These are phyloP conservation scores for Secale cereale DNA, from an alignment of 176 grass and related monocot genomes.

Conservation along the genomic window DNA sequence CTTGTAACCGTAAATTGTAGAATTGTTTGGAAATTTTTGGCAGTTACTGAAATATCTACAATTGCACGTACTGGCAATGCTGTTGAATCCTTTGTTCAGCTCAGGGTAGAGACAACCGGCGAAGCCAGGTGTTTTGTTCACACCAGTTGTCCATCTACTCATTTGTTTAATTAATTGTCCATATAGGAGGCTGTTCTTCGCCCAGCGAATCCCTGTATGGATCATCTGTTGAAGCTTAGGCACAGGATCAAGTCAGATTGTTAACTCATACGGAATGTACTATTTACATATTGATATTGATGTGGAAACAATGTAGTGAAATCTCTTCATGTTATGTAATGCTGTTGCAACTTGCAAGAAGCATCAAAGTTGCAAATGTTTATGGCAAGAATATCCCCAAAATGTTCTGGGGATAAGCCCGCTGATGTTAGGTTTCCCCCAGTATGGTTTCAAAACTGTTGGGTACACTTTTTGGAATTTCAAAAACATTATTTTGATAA, in stretches of 20 bases:
- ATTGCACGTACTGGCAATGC: neutral
- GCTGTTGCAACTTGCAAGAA: neutral
- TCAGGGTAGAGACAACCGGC: neutral
- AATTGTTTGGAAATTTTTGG: slow-evolving; percentile 13
- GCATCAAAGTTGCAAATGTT: neutral
- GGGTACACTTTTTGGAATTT: neutral
- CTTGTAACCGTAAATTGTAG: slow-evolving; percentile 27
- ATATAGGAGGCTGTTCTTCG: neutral
- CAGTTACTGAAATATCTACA: slow-evolving; percentile 4
- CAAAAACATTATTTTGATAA: neutral
- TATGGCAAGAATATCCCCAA: neutral
- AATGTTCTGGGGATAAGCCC: neutral
- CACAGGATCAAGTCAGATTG: neutral
- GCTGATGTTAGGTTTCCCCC: neutral
- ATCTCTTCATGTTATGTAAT: neutral
- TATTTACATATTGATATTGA: neutral
- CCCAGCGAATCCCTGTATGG: neutral
- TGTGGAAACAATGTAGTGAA: neutral
- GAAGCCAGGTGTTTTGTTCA: neutral
- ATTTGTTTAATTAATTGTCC: neutral
- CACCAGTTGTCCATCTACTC: neutral
- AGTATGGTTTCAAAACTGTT: neutral
- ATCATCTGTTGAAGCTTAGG: neutral
- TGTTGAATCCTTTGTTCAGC: neutral
- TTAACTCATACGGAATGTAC: neutral